Evolutionary conservation across 2,329 filamentous ascomycete species (phyloP).

Genomic region (Acrocalymma vagum): DNA sequence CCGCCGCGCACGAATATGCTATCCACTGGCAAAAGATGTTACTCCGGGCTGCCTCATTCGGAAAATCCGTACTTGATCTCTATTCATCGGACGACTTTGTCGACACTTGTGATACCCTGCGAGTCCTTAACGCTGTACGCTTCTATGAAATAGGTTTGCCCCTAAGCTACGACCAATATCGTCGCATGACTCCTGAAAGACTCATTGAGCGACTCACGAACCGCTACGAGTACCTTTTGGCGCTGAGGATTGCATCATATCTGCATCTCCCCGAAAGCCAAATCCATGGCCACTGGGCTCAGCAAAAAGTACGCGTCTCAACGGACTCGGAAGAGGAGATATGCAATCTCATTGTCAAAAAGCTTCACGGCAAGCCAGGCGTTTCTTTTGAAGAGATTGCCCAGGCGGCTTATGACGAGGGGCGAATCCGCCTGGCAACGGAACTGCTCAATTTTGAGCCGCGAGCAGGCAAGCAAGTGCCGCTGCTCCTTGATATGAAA

Average conservation of each 20-base stretch:
- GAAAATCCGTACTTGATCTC: constrained; percentile 94
- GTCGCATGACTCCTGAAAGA: constrained; percentile 86
- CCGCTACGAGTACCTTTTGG: constrained; percentile 89
- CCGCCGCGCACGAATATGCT: constrained; percentile 90
- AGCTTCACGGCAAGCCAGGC: constrained; percentile 84
- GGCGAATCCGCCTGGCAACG: constrained; percentile 85
- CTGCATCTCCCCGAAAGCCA: constrained; percentile 84
- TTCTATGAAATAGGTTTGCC: constrained; percentile 92
- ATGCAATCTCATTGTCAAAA: constrained; percentile 85
- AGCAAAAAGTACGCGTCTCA: constrained; percentile 87
- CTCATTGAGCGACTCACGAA: constrained; percentile 88
- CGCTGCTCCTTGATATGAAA: constrained; percentile 90
- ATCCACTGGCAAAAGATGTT: constrained; percentile 93
- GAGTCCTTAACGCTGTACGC: constrained; percentile 90
- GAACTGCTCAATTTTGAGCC: constrained; percentile 93
- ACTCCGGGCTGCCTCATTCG: constrained; percentile 95
- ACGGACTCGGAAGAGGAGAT: constrained; percentile 87
- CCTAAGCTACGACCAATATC: constrained; percentile 91
- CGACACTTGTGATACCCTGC: constrained; percentile 93
- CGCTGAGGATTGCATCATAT: constrained; percentile 87
- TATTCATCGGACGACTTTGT: constrained; percentile 99
- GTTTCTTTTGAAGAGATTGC: constrained; percentile 97
- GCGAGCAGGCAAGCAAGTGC: constrained; percentile 93
- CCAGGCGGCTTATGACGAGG: constrained; percentile 91
- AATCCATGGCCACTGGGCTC: constrained; percentile 97